These are phyloP conservation scores for Saksenaea vasiformis DNA, from an alignment of 371 early-diverging fungal species.

Conservation along the genomic window DNA sequence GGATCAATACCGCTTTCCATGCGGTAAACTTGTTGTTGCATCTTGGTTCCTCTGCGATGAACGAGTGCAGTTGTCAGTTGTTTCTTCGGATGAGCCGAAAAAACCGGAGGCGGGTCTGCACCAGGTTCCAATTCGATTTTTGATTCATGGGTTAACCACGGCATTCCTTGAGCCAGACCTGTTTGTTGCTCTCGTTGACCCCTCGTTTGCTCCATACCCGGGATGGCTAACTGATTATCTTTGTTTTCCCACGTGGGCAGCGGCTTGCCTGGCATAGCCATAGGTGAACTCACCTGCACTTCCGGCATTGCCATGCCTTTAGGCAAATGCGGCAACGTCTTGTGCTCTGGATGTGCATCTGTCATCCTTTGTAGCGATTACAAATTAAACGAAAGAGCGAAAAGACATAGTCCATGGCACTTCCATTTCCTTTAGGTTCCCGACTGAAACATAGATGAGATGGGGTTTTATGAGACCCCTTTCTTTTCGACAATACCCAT, in stretches of 20 bases:
- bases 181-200: conserved; percentile 10
- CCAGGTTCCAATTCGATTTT: conserved; percentile 17
- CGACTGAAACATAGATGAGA: background rate
- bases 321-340: conserved; percentile 41
- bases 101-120: conserved; percentile 37
- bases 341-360: conserved; percentile 10
- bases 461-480: background rate
- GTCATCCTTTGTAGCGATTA: background rate
- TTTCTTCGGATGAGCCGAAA: conserved; percentile 28
- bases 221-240: background rate
- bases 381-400: background rate
- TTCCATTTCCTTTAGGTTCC: background rate
- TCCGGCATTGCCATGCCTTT: conserved; percentile 33
- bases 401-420: background rate
- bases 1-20: conserved; percentile 50
- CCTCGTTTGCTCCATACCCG: conserved; percentile 9
- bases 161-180: conserved; percentile 19
- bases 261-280: conserved; percentile 11
- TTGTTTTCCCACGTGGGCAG: conserved; percentile 3
- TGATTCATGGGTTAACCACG: conserved; percentile 24
- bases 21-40: conserved; percentile 37
- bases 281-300: conserved; percentile 8
- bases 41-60: conserved; percentile 15
- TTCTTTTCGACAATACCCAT: background rate
- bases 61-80: conserved; percentile 7